A percentile compares a stretch with the other conserved stretches of the same genome.
These are phyloP conservation scores for Kodamaea hsintzibuensis DNA, from an alignment of 805 yeast genomes.

Conservation along the genomic window DNA sequence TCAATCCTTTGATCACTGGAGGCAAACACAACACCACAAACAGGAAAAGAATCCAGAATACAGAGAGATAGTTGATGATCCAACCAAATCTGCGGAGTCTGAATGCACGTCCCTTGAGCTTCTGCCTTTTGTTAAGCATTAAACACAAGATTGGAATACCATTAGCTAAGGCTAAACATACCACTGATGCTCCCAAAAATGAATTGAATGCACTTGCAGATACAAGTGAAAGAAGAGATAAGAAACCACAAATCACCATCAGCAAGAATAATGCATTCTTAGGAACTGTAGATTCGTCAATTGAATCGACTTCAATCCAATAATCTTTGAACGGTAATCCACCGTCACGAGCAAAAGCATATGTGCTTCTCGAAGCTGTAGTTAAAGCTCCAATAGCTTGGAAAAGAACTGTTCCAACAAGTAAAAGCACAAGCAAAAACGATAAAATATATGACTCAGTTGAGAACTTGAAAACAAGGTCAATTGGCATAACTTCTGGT, in stretches of 20 bases:
- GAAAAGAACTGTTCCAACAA: constrained; percentile 69
- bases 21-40: constrained; percentile 69
- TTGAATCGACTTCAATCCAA: constrained; percentile 66
- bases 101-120: constrained; percentile 68
- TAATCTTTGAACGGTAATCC: constrained; percentile 66
- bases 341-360: constrained; percentile 79
- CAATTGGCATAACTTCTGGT: constrained; percentile 76
- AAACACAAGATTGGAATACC: constrained; percentile 72
- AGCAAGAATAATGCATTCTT: constrained; percentile 67
- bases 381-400: constrained; percentile 80
- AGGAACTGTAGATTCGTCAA: constrained; percentile 61
- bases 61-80: constrained; percentile 57
- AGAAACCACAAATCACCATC: constrained; percentile 56
- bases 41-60: constrained; percentile 60
- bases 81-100: constrained; percentile 65
- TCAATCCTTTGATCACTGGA: constrained; percentile 49
- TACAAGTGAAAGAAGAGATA: constrained; percentile 66
- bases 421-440: constrained; percentile 62
- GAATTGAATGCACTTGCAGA: constrained; percentile 80
- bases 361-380: constrained; percentile 80
- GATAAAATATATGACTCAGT: constrained; percentile 71
- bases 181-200: constrained; percentile 79
- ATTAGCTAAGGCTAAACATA: constrained; percentile 72
- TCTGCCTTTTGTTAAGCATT: constrained; percentile 56
- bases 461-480: constrained; percentile 67